Evolutionary conservation across 2,329 filamentous ascomycete genomes (phyloP), one percentile per base, ranked within the genome.

Genomic region (Fusarium pilosicola): DNA sequence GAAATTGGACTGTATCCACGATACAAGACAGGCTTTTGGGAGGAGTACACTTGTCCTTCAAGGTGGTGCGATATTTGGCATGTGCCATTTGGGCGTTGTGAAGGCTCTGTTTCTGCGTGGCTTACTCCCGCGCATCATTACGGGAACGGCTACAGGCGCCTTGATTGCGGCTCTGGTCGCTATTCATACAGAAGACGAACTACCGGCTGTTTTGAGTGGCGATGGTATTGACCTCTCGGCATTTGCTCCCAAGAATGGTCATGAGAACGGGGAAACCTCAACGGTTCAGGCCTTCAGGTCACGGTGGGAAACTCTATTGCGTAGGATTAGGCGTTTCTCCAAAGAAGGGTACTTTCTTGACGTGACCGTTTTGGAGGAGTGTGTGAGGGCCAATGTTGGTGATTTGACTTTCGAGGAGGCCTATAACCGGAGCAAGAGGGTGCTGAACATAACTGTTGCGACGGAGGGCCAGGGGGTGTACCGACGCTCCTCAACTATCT

Each of bases 351-450:
- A 97, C 78, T 93, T 97, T 67, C 87, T 97, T 36, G 95, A 98
- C 80, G 90, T 94, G 7, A 90, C 88, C 45, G 92, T 97, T 15
- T 84, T 98, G 51, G 94, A 97, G 79, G 90, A 95, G 66, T 96
- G 94, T 75, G 92, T 98, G 20, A 89, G 92, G 65, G 90, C 92
- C 20, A 97, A 97, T 75, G 91, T 97, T 20, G 95, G 95, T 15
- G 93, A 97, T 77, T 81, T 97, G 70, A 98, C 95, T 0, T 98
- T 98, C 78, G 94, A 97, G 81, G 96, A 98, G 83, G 96, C 96
- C 1, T 97, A 95, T 79, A 89, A 91, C 58, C 90, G 91, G 70
- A 97, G 94, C 44, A 96, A 96, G 79, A 88, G 94, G 57, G 91
- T 97, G 7, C 85, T 98, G 75, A 98, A 98, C 80, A 98, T 98